Base-by-base conservation (phyloP, 768 basidiomycete genomes). In the Tricholoma sp. region DNA sequence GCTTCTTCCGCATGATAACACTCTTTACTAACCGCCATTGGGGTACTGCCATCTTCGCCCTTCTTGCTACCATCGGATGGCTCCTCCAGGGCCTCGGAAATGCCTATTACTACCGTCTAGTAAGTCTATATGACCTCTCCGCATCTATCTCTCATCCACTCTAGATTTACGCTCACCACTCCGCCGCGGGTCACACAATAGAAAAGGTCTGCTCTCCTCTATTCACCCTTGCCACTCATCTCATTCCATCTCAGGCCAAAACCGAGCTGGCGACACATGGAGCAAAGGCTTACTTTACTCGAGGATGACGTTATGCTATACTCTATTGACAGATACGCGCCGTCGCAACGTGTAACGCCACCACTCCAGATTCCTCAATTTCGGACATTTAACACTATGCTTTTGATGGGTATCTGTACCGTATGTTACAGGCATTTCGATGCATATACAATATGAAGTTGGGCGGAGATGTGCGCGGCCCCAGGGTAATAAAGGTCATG, bases 1-100 rank as follows among this genome's bases (percentile, higher is more conserved):
- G 97, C 13, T 79, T 99, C 52, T 94, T 98, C 66, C 91, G 94
- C 71, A 95, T 88, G 47, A 91, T 98, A 61, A 79, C 85, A 57
- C 83, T 89, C 78, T 96, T 86, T 68, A 77, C 80, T 2, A 73
- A 78, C 45, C 83, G 84, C 47, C 80, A 84, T 53, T 84, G 91
- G 76, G 85, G 82, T 32, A 88, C 94, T 17, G 97, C 84, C 54
- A 77, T 96, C 54, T 78, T 98, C 53, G 86, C 92, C 48, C 76
- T 85, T 13, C 71, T 98, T 45, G 81, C 95, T 9, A 91, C 91
- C 9, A 79, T 85, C 28, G 94, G 93, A 36, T 99, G 96, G 96
- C 77, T 79, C 4, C 55, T 95, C 24, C 94, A 99, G 72, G 90
- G 90, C 18, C 63, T 86, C 49, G 93, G 91, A n/a, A 82, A 85